Conservation (phyloP, 441 rosid species). For the Pelargonium myrrhifolium region DNA sequence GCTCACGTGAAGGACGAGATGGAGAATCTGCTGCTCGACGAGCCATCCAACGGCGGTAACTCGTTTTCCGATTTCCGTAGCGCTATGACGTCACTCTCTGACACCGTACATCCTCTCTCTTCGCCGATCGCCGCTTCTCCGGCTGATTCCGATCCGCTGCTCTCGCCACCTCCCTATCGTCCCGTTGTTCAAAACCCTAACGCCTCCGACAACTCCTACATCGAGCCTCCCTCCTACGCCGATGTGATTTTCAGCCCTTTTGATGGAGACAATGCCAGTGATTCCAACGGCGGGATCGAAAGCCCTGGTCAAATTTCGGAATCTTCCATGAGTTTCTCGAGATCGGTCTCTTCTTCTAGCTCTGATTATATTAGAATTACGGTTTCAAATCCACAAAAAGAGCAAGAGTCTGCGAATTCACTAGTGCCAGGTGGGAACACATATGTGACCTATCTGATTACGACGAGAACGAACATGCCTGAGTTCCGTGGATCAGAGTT, state of each 20-base stretch:
- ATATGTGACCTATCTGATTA: conserved; percentile 59
- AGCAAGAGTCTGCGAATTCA: conserved; percentile 59
- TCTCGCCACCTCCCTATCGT: conserved; percentile 33
- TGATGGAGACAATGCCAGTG: conserved; percentile 39
- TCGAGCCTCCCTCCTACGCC: conserved; percentile 76
- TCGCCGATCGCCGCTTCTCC: conserved; percentile 33
- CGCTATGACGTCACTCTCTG: conserved; percentile 46
- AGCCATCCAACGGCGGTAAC: conserved; percentile 20
- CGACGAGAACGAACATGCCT: conserved; percentile 63
- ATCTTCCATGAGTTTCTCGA: conserved; percentile 34
- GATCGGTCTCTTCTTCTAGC: conserved; percentile 41
- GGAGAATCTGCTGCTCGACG: conserved; percentile 63
- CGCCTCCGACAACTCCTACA: conserved; percentile 39
- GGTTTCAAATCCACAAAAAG: conserved; percentile 74
- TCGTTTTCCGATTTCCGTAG: conserved; percentile 53
- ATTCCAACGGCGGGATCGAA: conserved; percentile 42
- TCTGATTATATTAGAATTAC: conserved; percentile 56
- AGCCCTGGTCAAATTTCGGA: conserved; percentile 30
- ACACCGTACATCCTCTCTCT: conserved; percentile 48
- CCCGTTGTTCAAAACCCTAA: conserved; percentile 28
- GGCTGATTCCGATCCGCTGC: conserved; percentile 63
- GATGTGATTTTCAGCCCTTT: conserved; percentile 71
- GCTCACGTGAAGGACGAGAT: conserved; percentile 53
- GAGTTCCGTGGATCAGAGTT: conserved; percentile 56
- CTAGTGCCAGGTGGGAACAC: conserved; percentile 70